Percentiles rank a stretch among this genome's conserved stretches.
These are phyloP conservation scores for Pugionium dolabratum DNA, from an alignment of 345 rosid species.

Conservation along the genomic window DNA sequence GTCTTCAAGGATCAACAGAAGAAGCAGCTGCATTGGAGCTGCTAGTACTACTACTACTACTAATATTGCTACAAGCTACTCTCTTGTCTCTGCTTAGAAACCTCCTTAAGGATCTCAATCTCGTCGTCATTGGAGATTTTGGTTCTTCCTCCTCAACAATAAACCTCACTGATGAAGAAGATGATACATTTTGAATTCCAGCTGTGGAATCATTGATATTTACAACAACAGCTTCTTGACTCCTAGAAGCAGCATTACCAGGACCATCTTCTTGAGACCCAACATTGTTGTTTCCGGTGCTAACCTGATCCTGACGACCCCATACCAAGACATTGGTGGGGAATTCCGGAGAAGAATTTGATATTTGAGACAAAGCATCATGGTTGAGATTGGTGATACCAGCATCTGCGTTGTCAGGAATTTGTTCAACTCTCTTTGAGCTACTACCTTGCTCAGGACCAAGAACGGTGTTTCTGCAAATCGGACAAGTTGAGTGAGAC, in stretches of 20 bases:
- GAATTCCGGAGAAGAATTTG: slow-evolving; percentile 54
- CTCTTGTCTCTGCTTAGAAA: slow-evolving; percentile 79
- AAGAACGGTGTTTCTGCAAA: slow-evolving; percentile 65
- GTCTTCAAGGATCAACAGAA: slow-evolving; percentile 50
- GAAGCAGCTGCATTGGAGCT: slow-evolving; percentile 46
- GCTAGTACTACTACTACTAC: slow-evolving; percentile 38
- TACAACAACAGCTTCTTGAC: slow-evolving; percentile 41
- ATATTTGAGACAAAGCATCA: slow-evolving; percentile 41
- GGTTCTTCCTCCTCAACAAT: slow-evolving; percentile 61
- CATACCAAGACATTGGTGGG: slow-evolving; percentile 90
- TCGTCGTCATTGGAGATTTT: slow-evolving; percentile 68
- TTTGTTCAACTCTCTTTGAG: slow-evolving; percentile 27
- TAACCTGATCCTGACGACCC: slow-evolving; percentile 75
- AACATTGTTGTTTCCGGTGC: slow-evolving; percentile 48
- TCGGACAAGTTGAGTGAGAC: slow-evolving; percentile 87
- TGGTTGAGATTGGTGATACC: background rate
- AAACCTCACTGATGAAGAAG: slow-evolving; percentile 35
- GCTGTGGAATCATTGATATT: slow-evolving; percentile 55
- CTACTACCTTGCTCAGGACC: slow-evolving; percentile 32
- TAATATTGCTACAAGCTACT: slow-evolving; percentile 48
- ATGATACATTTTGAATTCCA: slow-evolving; percentile 44
- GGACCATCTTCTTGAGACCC: slow-evolving; percentile 49
- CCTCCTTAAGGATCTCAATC: slow-evolving; percentile 79
- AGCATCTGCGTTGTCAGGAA: slow-evolving; percentile 30
- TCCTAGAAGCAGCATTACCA: slow-evolving; percentile 44